Base-by-base conservation (phyloP, 108 stramenopile genomes). In the Cyclotella sp. region DNA sequence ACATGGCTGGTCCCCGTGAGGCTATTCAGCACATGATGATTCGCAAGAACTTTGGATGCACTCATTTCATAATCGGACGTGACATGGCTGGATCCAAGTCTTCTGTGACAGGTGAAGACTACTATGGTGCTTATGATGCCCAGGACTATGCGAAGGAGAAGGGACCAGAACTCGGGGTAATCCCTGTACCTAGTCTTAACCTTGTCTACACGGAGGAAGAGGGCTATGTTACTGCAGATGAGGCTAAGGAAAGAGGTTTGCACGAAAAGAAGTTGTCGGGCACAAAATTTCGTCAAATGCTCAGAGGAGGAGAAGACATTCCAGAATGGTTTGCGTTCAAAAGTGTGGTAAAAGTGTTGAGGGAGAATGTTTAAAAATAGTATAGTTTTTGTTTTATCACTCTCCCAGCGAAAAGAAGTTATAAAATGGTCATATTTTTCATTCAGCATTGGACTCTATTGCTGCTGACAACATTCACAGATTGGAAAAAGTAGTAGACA, bases 11-110 rank as follows among this genome's bases (percentile, higher is more conserved):
- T 64, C 99, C 99, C 22, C 94, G 99, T 67, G 99, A 99, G 90
- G 99, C 99, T 63, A 96, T 99, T 69, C 97, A 98, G 86, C 99
- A 99, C 90, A 97, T 98, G 96, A 97, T 99, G 87, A 98, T 99
- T 86, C 97, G 99, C 54, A 98, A 98, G 93, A 99, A 99, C 95
- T 98, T 95, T 86, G 98, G 98, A 52, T 98, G 98, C 93, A 98
- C 98, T n/a, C 97, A 98, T 81, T 99, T 99, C 84, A 98, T 99
- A 79, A 97, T 99, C 67, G 99, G 99, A 71, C 91, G 99, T 67
- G 99, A 99, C 85, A 98, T 98, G 98, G 99, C 99, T 53, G 99
- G 99, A 83, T 96, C 91, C 78, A 99, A 99, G 89, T 90, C 89
- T 63, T 87, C 90, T 67, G 86, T 99, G 59, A 95, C 95, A 63